Evolutionary conservation across 495 filamentous ascomycete species (phyloP).

Genomic region (Friedmanniomyces endolithicus): DNA sequence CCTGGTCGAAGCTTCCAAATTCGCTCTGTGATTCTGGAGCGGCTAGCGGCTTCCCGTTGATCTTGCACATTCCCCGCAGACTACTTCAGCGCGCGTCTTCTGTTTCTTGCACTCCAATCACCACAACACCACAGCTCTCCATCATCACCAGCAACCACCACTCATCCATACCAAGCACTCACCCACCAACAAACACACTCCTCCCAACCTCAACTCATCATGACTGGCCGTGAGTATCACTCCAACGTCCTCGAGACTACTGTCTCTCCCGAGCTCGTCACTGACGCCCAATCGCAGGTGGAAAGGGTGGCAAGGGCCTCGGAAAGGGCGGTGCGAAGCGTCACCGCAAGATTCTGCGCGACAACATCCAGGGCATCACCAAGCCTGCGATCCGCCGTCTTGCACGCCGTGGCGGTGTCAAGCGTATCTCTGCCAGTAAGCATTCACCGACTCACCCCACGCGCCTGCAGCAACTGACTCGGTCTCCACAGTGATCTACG

Average conservation of each 20-base stretch:
- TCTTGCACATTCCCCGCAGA: background rate
- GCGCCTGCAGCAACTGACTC: conserved; percentile 3
- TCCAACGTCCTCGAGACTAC: background rate
- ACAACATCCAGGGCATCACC: conserved; percentile 83
- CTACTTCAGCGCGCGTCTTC: background rate
- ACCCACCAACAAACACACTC: conserved; percentile 22
- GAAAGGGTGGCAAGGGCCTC: conserved; percentile 40
- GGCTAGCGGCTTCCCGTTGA: no score
- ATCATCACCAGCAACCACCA: conserved; percentile 8
- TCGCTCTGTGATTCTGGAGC: background rate
- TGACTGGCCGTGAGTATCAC: conserved; percentile 88
- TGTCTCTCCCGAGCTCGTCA: conserved; percentile 3
- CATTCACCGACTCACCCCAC: background rate
- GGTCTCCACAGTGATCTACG: conserved; percentile 68
- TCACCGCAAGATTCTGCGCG: conserved; percentile 40
- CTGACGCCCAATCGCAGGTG: conserved; percentile 30
- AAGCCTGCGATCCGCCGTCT: conserved; percentile 99
- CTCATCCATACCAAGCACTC: conserved; percentile 5
- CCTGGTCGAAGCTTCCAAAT: background rate
- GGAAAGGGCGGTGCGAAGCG: conserved; percentile 55
- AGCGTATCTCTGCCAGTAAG: conserved; percentile 98
- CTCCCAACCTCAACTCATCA: conserved; percentile 38
- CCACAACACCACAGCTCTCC: conserved; percentile 1
- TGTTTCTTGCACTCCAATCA: background rate
- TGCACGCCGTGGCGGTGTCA: conserved; percentile 46